A percentile compares a stretch with the other conserved stretches of the same genome.
phyloP scores from a whole-genome alignment of 2,329 filamentous ascomycete species.

The Beauveria varroae region DNA sequence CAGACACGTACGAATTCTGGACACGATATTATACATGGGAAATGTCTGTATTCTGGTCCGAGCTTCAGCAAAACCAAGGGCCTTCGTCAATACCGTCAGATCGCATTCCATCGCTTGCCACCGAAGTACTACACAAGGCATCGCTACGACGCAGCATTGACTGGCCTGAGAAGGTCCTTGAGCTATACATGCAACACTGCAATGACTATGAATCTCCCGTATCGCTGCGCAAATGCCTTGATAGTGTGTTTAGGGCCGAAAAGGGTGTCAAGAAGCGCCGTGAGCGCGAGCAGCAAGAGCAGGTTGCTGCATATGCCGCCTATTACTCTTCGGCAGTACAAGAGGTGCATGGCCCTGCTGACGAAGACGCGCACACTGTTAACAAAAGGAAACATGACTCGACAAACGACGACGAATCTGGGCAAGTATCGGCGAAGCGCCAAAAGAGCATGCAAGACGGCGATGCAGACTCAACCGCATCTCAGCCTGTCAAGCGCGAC shows the following conservation, averaged over 20 bases:
- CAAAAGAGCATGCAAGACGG: conserved; percentile 40
- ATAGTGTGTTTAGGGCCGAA: conserved; percentile 62
- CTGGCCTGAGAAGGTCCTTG: conserved; percentile 68
- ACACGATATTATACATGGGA: conserved; percentile 88
- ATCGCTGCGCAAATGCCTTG: conserved; percentile 64
- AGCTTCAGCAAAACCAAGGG: conserved; percentile 17
- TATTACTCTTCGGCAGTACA: conserved; percentile 23
- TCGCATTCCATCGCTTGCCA: conserved; percentile 56
- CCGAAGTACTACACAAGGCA: conserved; percentile 67
- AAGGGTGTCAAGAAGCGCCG: conserved; percentile 58
- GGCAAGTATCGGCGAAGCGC: conserved; percentile 58
- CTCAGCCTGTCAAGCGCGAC: conserved; percentile 59
- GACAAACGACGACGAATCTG: conserved; percentile 30
- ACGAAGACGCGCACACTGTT: conserved; percentile 30
- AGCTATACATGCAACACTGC: conserved; percentile 71
- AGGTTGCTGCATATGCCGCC: conserved; percentile 43
- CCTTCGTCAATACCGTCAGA: conserved; percentile 38
- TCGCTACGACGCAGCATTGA: conserved; percentile 56
- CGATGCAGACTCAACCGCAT: conserved; percentile 15
- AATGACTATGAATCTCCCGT: conserved; percentile 82
- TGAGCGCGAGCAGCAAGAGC: conserved; percentile 56
- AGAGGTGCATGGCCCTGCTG: conserved; percentile 20
- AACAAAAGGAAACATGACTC: conserved; percentile 70
- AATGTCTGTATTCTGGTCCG: conserved; percentile 54
- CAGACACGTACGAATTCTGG: conserved; percentile 89